A percentile compares a stretch with the other conserved stretches of the same genome.
Conservation (phyloP, 768 basidiomycete genomes). For the Butyriboletus loyo region DNA sequence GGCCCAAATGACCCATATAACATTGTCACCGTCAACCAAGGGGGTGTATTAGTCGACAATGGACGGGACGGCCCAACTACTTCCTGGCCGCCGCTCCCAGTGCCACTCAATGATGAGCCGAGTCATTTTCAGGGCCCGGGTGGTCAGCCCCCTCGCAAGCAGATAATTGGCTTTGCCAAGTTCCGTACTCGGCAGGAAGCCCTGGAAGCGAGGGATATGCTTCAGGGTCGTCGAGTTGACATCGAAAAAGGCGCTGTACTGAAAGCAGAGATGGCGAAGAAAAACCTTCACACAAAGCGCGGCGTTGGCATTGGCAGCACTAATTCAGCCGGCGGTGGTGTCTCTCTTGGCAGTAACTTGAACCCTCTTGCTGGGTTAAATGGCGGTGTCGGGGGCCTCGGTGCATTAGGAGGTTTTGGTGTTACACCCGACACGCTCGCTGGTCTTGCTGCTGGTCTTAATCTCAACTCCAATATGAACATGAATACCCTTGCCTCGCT, state of each 20-base stretch:
- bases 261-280: slow-evolving; percentile 99
- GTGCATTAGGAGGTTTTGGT: slow-evolving; percentile 22
- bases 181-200: slow-evolving; percentile 89
- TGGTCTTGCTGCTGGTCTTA: slow-evolving; percentile 29
- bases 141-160: slow-evolving; percentile 69
- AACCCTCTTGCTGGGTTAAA: slow-evolving; percentile 23
- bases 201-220: slow-evolving; percentile 76
- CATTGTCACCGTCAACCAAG: slow-evolving; percentile 77
- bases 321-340: slow-evolving; percentile 25
- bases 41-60: slow-evolving; percentile 77
- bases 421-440: slow-evolving; percentile 29
- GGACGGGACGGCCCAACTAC: slow-evolving; percentile 70
- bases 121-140: slow-evolving; percentile 32
- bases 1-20: slow-evolving; percentile 82
- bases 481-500: slow-evolving; percentile 27
- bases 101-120: slow-evolving; percentile 33
- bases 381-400: slow-evolving; percentile 28
- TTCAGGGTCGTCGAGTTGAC: slow-evolving; percentile 90
- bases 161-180: slow-evolving; percentile 98
- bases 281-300: slow-evolving; percentile 95
- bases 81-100: slow-evolving; percentile 54
- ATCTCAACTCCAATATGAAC: slow-evolving; percentile 27
- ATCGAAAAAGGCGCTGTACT: slow-evolving; percentile 88
- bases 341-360: slow-evolving; percentile 27
- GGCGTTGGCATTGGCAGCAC: slow-evolving; percentile 68